phyloP scores from a whole-genome alignment of 306 rosid species.

The Rosa multiflora region DNA sequence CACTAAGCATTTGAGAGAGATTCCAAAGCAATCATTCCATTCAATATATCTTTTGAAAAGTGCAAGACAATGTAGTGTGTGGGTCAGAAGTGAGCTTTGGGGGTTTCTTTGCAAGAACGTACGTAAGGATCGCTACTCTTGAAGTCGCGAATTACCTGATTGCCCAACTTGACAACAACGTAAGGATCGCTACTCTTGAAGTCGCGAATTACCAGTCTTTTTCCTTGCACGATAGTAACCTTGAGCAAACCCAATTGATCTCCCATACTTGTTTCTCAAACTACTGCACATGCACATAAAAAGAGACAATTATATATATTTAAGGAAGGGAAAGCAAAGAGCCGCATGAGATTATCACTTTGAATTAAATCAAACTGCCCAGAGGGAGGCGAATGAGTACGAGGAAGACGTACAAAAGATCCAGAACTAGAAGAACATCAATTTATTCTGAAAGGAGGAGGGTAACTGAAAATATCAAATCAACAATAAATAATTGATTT shows the following conservation, averaged over 20 bases:
- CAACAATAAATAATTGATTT: too few relatives aligned
- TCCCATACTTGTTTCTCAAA: slow-evolving; percentile 46
- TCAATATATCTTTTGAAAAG: background rate
- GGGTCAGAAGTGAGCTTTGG: background rate
- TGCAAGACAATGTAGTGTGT: background rate
- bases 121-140: slow-evolving; percentile 78
- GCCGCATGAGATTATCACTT: background rate
- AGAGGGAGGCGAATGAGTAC: background rate
- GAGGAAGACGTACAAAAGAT: background rate
- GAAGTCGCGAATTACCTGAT: slow-evolving; percentile 97
- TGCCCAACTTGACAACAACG: slow-evolving; percentile 85
- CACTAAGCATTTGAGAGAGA: background rate
- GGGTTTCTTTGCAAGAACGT: background rate
- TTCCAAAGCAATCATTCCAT: background rate
- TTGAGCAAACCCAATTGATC: slow-evolving; percentile 69
- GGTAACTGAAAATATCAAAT: background rate
- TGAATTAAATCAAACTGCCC: too few relatives aligned
- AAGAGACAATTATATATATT: background rate
- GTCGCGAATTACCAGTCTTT: slow-evolving; percentile 82
- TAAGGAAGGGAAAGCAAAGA: background rate
- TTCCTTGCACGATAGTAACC: slow-evolving; percentile 79
- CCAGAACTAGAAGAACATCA: too few relatives aligned
- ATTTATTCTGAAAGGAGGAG: too few relatives aligned
- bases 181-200: slow-evolving; percentile 97
- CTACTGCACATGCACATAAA: slow-evolving; percentile 7